Percentiles rank a stretch among this genome's conserved stretches.
These are phyloP conservation scores for Silene latifolia DNA, from an alignment of 148 eudicot genomes.

Conservation along the genomic window DNA sequence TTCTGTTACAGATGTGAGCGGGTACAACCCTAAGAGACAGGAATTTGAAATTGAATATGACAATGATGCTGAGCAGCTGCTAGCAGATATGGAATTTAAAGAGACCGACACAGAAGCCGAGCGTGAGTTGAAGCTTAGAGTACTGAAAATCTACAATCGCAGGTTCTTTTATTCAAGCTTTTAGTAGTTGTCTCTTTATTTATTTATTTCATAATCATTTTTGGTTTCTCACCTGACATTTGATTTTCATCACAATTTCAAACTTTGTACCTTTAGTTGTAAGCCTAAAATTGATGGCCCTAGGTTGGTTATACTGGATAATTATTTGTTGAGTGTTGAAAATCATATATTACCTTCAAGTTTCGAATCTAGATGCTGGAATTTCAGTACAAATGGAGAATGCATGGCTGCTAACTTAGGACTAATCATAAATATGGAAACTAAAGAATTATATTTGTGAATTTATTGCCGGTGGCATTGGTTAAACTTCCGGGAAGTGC, in stretches of 20 bases:
- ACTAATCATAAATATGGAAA: not conserved
- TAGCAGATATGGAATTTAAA: slow-evolving; percentile 91
- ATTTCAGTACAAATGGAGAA: not conserved
- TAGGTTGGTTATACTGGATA: not conserved
- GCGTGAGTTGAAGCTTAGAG: slow-evolving; percentile 63
- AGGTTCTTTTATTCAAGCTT: slow-evolving; percentile 35
- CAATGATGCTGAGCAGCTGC: slow-evolving; percentile 87
- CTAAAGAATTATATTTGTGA: not conserved
- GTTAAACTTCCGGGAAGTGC: not conserved
- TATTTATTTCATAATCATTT: not conserved
- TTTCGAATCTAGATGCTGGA: slow-evolving; percentile 5
- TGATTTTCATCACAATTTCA: not conserved
- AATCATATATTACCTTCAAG: not conserved
- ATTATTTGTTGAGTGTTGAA: not conserved
- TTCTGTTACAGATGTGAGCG: slow-evolving; percentile 42
- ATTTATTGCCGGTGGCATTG: not conserved
- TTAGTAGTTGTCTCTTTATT: not conserved
- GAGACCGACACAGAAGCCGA: slow-evolving; percentile 74
- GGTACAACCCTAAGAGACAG: slow-evolving; percentile 81
- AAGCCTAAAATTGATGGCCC: not conserved
- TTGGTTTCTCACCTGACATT: not conserved
- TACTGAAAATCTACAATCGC: slow-evolving; percentile 61
- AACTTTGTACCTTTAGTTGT: not conserved
- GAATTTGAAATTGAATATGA: slow-evolving; percentile 90
- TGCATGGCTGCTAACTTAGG: not conserved